These are phyloP conservation scores for Patellifolia procumbens DNA, from an alignment of 179 eudicot genomes.

Conservation along the genomic window DNA sequence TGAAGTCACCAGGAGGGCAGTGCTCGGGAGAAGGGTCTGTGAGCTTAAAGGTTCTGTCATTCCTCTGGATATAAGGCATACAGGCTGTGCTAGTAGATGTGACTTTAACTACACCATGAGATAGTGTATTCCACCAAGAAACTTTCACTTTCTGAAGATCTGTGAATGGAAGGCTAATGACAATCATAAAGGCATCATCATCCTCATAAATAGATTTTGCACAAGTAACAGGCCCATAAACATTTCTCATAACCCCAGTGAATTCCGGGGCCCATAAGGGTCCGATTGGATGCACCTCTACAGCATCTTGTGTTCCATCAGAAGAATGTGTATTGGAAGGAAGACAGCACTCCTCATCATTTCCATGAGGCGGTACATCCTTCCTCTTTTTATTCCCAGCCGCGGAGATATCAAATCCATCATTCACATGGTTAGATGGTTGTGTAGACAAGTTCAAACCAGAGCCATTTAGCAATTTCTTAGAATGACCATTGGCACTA, in stretches of 20 bases:
- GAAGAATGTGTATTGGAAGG: constrained; percentile 36
- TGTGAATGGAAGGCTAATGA: constrained; percentile 58
- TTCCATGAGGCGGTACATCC: constrained; percentile 45
- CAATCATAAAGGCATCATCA: constrained; percentile 57
- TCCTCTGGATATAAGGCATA: constrained; percentile 54
- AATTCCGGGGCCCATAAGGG: constrained; percentile 59
- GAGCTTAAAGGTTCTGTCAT: constrained; percentile 61
- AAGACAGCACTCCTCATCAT: constrained; percentile 48
- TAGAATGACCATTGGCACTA: constrained; percentile 36
- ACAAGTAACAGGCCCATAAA: constrained; percentile 69
- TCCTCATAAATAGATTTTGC: constrained; percentile 73
- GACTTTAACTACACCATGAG: constrained; percentile 66
- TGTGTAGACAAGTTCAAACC: constrained; percentile 65
- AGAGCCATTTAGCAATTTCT: constrained; percentile 66
- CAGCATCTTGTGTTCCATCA: constrained; percentile 35
- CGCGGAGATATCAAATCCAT: constrained; percentile 48
- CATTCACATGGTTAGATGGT: constrained; percentile 46
- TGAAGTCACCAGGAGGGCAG: constrained; percentile 75
- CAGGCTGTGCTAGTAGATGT: constrained; percentile 59
- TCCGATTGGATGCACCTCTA: constrained; percentile 44
- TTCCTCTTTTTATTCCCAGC: constrained; percentile 58
- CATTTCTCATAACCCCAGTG: constrained; percentile 64
- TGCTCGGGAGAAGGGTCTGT: constrained; percentile 70
- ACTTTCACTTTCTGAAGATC: constrained; percentile 70
- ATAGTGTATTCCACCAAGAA: constrained; percentile 62